phyloP scores from a whole-genome alignment of 495 filamentous ascomycete genomes.

The Cudoniella acicularis region DNA sequence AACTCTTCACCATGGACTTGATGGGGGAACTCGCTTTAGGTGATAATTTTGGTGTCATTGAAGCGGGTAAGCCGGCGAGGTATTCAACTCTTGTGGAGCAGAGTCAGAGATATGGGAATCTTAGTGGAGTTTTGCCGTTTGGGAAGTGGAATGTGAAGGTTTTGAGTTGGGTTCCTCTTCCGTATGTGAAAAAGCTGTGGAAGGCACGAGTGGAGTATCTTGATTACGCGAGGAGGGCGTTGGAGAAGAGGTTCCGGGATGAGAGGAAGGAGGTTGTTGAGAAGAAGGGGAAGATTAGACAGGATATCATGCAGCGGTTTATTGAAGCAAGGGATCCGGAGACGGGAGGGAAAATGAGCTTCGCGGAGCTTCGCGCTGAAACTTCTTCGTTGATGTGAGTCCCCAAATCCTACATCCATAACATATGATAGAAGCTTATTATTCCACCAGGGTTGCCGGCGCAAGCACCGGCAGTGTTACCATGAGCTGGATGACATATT shows the following conservation, averaged over 20 bases:
- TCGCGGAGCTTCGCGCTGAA: constrained; percentile 8
- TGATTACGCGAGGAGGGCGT: constrained; percentile 3
- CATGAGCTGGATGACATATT: constrained; percentile 11
- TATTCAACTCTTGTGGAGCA: constrained; percentile 13
- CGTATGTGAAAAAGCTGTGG: constrained; percentile 6
- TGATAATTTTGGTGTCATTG: constrained; percentile 12
- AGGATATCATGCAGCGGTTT: constrained; percentile 16
- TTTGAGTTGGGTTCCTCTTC: constrained; percentile 9
- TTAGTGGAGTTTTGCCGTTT: constrained; percentile 12
- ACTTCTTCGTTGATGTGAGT: constrained; percentile 11
- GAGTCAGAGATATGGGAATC: constrained; percentile 1
- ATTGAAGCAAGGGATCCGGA: constrained; percentile 13
- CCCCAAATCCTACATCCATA: not conserved
- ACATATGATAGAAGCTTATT: not conserved
- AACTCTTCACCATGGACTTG: constrained; percentile 14
- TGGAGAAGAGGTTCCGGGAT: constrained; percentile 11
- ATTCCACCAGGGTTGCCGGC: constrained; percentile 5
- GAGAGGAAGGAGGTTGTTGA: not conserved
- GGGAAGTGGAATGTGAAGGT: constrained; percentile 6
- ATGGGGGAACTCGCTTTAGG: constrained; percentile 12
- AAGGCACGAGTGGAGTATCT: constrained; percentile 9
- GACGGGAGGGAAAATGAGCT: constrained; percentile 9
- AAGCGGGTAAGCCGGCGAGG: constrained; percentile 7
- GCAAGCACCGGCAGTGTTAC: constrained; percentile 9
- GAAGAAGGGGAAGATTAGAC: not conserved